Evolutionary conservation across 2,329 filamentous ascomycete genomes (phyloP), one percentile per base, ranked within the genome.

Genomic region (Penicillium paneum): DNA sequence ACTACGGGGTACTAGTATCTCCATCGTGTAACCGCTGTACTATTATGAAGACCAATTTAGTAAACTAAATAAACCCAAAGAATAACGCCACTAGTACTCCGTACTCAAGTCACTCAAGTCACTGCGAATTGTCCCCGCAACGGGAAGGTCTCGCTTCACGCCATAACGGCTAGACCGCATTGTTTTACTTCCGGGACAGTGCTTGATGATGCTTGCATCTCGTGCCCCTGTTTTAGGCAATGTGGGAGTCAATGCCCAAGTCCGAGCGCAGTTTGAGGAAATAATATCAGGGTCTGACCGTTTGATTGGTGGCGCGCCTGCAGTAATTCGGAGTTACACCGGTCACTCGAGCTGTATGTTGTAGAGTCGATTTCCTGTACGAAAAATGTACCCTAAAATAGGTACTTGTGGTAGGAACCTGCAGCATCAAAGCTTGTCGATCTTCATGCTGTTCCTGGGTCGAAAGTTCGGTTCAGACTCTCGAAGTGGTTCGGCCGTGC

Each of bases 181-280:
- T 42, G 43, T 28, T 41, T 44, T 43, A 50, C 39, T 43, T 54
- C 39, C n/a, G 32, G 19, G 17, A 43, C 42, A 59, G 54, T 59
- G 59, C 57, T 60, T 62, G 42, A 55, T 47, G 51, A 53, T 49
- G 58, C 60, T 62, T 62, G 49, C 57, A 34, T 47, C 47, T 35
- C 19, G 13, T 36, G 40, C 46, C 39, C 52, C 49, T 54, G 46
- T 17, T 12, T 46, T 50, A 56, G 49, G 49, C 41, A 41, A 46
- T 55, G n/a, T 34, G 40, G 17, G 17, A n/a, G 26, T n/a, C 29
- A 49, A 19, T 51, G 39, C 32, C 31, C 50, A 52, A 42, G 39
- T 26, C 31, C 50, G 48, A 42, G 34, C 40, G 46, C 17, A 54
- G 39, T 36, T 31, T 50, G 11, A 21, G 32, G 38, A 43, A 50